Percentiles rank a stretch among this genome's conserved stretches.
Conservation (phyloP, 2,329 filamentous ascomycete species). For the Colletotrichum spaethianum region DNA sequence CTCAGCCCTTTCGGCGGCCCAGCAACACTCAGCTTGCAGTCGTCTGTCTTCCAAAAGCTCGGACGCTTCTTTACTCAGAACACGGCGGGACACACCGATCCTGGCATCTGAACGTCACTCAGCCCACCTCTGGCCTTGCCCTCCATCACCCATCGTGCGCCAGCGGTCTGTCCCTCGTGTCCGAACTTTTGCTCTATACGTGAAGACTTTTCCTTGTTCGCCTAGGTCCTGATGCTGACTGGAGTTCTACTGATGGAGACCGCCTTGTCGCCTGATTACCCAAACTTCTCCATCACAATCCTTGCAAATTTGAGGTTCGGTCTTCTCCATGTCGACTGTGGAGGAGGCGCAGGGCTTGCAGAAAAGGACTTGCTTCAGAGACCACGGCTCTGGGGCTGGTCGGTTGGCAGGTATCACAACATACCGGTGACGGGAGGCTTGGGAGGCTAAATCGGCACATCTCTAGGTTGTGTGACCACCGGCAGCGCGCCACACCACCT, state of each 20-base stretch:
- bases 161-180: background rate
- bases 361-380: slow-evolving; percentile 1
- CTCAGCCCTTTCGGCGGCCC: slow-evolving; percentile 11
- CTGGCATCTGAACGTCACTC: slow-evolving; percentile 30
- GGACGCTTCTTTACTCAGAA: slow-evolving; percentile 20
- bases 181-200: background rate
- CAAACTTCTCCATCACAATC: background rate
- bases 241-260: background rate
- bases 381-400: background rate
- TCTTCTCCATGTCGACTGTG: slow-evolving; percentile 16
- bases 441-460: background rate
- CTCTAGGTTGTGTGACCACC: background rate
- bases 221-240: background rate
- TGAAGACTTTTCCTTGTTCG: background rate
- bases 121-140: slow-evolving; percentile 42
- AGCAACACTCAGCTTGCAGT: background rate
- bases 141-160: slow-evolving; percentile 42
- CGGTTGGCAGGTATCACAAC: slow-evolving; percentile 21
- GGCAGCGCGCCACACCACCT: background rate
- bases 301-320: background rate
- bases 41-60: background rate
- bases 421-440: background rate
- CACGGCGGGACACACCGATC: slow-evolving; percentile 23
- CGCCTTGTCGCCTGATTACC: background rate
- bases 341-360: slow-evolving; percentile 31